Conservation (phyloP, 2,329 filamentous ascomycete species). For the Metarhizium anisopliae region DNA sequence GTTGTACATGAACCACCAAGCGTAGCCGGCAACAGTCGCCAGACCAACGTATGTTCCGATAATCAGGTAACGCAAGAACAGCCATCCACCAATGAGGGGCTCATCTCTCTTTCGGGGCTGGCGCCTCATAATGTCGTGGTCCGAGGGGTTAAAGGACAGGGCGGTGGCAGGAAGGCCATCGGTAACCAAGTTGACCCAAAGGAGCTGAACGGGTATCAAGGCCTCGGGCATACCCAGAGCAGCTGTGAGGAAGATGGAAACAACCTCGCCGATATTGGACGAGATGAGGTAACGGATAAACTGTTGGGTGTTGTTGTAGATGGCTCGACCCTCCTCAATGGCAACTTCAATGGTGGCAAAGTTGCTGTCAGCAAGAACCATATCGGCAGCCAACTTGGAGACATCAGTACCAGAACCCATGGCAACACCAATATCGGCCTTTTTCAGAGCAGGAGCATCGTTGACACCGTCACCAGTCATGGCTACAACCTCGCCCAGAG, state of each 20-base stretch:
- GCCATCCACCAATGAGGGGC: constrained; percentile 83
- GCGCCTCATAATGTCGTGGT: constrained; percentile 95
- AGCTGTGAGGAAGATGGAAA: constrained; percentile 96
- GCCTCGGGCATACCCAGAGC: constrained; percentile 97
- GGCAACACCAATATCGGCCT: constrained; percentile 95
- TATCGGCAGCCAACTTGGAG: constrained; percentile 90
- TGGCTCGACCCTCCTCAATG: constrained; percentile 93
- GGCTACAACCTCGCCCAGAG: constrained; percentile 85
- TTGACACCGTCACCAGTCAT: constrained; percentile 99
- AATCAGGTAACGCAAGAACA: constrained; percentile 95
- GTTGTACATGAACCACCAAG: constrained; percentile 99
- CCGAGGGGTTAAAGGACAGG: constrained; percentile 95
- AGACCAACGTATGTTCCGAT: constrained; percentile 92
- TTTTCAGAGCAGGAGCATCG: constrained; percentile 94
- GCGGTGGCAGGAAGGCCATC: constrained; percentile 95
- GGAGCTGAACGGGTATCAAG: constrained; percentile 88
- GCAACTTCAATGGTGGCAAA: constrained; percentile 96
- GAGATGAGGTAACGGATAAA: constrained; percentile 99
- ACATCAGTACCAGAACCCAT: constrained; percentile 99
- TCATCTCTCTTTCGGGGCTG: constrained; percentile 88
- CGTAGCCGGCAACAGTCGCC: constrained; percentile 92
- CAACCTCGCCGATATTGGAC: constrained; percentile 97
- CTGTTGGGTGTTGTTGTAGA: constrained; percentile 99
- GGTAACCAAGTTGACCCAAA: constrained; percentile 98
- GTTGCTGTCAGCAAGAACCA: constrained; percentile 98